Base-by-base conservation (phyloP, 192 early-diverging fungal genomes). In the Coemansia sp. region DNA sequence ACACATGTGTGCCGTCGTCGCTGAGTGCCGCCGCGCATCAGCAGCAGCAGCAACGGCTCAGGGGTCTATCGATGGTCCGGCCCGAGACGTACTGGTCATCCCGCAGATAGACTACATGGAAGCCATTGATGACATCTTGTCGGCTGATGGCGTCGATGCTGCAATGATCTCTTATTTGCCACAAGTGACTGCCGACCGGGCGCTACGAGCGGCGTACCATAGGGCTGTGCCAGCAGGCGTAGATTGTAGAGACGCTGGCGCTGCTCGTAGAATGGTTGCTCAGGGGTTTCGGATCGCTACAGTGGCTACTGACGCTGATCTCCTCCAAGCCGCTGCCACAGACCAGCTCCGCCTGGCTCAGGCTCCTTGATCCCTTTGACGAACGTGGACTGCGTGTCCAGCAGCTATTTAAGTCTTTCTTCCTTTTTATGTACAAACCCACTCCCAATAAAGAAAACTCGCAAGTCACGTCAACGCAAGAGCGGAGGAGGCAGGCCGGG, bases 221-320 rank as follows among this genome's bases (percentile, higher is more conserved):
- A 34, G 48, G 11, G 56, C 35, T 13, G 53, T 82, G 31, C 74
- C 79, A 12, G 41, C 76, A 37, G 79, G 79, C 3, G 63, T 68
- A 16, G 73, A 76, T 57, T 48, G 74, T 35, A 37, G 55, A 0
- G 65, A 67, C 25, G 69, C 69, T 18, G 45, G 41, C 16, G 42
- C 62, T 10, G 75, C 70, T 21, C 69, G 70, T 6, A 34, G 61
- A 28, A 31, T 55, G 52, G 3, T 55, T 31, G 52, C 52, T 13
- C 68, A 68, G 42, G 79, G 79, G 2, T 76, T 82, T 58, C 70
- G 41, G 57, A 68, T 82, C 74, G 73, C 69, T 2, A 52, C 69
- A 16, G 64, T 76, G 37, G 78, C 66, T 53, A 72, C 39, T 53
- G 74, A 76, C 43, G 39, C 68, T 18, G 75, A 73, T 9, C 42